Conservation (phyloP, 169 alveolate genomes). For the Plasmodium falciparum region DNA sequence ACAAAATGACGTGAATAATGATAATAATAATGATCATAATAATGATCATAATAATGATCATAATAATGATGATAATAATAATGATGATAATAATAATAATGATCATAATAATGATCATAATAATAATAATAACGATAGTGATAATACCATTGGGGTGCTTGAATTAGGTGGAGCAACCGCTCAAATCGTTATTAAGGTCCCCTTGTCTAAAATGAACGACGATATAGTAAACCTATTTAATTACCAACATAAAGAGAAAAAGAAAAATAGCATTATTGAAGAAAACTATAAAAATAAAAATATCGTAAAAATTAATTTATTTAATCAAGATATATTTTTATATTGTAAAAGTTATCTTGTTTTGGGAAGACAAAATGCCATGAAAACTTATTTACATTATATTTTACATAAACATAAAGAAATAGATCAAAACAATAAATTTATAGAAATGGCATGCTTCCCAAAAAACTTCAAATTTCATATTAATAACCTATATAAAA, state of each 20-base stretch:
- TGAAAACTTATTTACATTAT: constrained; percentile 75
- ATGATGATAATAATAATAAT: neutral
- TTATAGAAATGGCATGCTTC: constrained; percentile 51
- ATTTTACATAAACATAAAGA: constrained; percentile 33
- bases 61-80: neutral
- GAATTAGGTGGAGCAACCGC: constrained; percentile 79
- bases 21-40: neutral
- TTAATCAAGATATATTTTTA: constrained; percentile 34
- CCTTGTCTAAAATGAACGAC: constrained; percentile 55
- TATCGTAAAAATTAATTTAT: constrained; percentile 57
- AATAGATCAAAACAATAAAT: constrained; percentile 21
- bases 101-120: neutral
- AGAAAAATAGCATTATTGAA: constrained; percentile 43
- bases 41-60: neutral
- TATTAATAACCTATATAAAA: constrained; percentile 49
- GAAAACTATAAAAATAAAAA: constrained; percentile 76
- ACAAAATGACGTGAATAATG: neutral
- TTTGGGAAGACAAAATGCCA: constrained; percentile 73
- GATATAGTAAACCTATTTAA: constrained; percentile 56
- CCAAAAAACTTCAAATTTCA: constrained; percentile 66
- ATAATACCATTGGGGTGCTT: constrained; percentile 55
- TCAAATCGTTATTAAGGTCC: constrained; percentile 60
- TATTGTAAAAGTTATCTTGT: constrained; percentile 75
- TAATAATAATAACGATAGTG: neutral
- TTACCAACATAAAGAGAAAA: constrained; percentile 47